Evolutionary conservation across 306 rosid genomes (phyloP), one percentile per base, ranked within the genome.

Genomic region (Bauhinia variegata): DNA sequence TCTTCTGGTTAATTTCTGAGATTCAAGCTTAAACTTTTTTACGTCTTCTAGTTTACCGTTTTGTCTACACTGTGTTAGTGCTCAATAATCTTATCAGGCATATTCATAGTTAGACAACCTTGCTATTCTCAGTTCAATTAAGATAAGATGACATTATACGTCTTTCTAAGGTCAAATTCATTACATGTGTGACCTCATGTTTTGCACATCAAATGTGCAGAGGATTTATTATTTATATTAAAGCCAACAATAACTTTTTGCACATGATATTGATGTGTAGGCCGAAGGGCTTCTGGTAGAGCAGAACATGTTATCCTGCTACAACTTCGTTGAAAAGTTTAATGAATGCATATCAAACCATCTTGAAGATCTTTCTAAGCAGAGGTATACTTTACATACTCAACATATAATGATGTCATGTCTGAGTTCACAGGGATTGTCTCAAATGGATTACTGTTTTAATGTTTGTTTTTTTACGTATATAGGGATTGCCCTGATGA

Each of bases 401-500:
- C 32, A 38, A 49, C 32, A 36, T 13, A 34, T 63, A 23, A 23
- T 23, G 28, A 23, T 23, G 2, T 2, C 28, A 23, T 23, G 2
- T 2, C 28, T 23, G 28, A 23, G 28, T 23, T 23, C 28, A 1
- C 28, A 23, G 28, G 28, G 28, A 23, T 23, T 23, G 28, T 23
- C 15, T 23, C 28, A 23, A 23, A 11, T 44, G 2, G 5, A n/a
- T n/a, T 44, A 4, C 0, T 42, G 12, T 38, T 53, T 18, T 16
- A 67, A 13, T n/a, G 14, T 54, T n/a, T 28, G 11, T 11, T 37
- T 33, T 23, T 15, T 43, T 76, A 17, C 32, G 43, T 63, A 43
- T 48, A 7, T 33, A 93, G 99, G 11, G 95, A 78, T 42, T 93
- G 96, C 75, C 96, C 96, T 16, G 99, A 86, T 17, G 99, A 90